Evolutionary conservation across 2,329 filamentous ascomycete species (phyloP).

Genomic region (Botrytis galanthina): DNA sequence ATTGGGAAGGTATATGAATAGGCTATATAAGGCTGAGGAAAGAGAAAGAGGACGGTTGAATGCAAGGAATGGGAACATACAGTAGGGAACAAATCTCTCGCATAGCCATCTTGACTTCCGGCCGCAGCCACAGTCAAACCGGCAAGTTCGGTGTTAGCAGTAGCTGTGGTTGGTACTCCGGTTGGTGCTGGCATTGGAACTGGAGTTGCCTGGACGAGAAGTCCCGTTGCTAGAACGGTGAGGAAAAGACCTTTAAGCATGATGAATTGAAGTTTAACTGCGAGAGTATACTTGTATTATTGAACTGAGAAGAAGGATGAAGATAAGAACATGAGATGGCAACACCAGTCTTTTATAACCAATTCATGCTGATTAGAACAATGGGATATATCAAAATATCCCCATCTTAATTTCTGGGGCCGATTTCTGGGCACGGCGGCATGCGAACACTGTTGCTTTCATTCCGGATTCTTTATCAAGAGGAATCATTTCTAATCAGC

Average conservation of each 20-base stretch:
- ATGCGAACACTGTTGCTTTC: neutral
- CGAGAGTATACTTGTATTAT: neutral
- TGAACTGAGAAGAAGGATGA: neutral
- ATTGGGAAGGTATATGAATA: neutral
- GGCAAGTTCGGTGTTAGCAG: slow-evolving; percentile 57
- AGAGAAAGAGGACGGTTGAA: slow-evolving; percentile 9
- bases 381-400: neutral
- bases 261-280: neutral
- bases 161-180: slow-evolving; percentile 59
- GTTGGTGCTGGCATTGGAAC: slow-evolving; percentile 45
- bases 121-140: slow-evolving; percentile 56
- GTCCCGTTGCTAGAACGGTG: neutral
- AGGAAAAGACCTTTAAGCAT: slow-evolving; percentile 13
- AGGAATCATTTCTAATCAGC: neutral
- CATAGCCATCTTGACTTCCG: slow-evolving; percentile 56
- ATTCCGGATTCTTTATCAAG: neutral
- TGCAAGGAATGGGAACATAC: neutral
- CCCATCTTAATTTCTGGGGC: neutral
- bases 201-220: slow-evolving; percentile 7
- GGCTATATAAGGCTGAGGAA: neutral
- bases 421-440: neutral
- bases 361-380: neutral
- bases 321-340: neutral
- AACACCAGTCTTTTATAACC: neutral
- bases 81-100: slow-evolving; percentile 62